A percentile compares a stretch with the other conserved stretches of the same genome.
Conservation (phyloP, 306 rosid species). For the Senna siamea region DNA sequence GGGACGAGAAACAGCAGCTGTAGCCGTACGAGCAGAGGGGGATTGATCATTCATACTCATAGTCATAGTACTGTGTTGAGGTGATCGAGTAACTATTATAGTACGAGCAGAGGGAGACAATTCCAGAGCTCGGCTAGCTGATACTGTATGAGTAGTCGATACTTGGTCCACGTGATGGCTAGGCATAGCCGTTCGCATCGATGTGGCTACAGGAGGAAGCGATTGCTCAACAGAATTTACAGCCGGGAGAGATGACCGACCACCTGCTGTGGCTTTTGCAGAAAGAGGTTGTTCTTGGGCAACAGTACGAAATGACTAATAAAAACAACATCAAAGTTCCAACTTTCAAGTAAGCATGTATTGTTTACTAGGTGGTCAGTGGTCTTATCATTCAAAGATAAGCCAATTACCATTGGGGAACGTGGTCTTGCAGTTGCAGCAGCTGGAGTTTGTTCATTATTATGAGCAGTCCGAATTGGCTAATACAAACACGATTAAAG, state of each 20-base stretch:
- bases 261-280: slow-evolving; percentile 35
- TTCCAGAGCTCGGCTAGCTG: slow-evolving; percentile 49
- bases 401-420: slow-evolving; percentile 47
- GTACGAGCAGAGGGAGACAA: slow-evolving; percentile 60
- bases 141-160: slow-evolving; percentile 47
- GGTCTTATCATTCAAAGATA: slow-evolving; percentile 12
- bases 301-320: slow-evolving; percentile 54
- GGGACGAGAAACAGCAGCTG: slow-evolving; percentile 44
- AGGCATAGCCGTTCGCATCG: slow-evolving; percentile 43
- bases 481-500: slow-evolving; percentile 29
- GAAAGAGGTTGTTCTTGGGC: slow-evolving; percentile 63
- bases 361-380: no score
- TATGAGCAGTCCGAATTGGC: slow-evolving; percentile 42
- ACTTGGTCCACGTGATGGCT: slow-evolving; percentile 52
- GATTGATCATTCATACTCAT: slow-evolving; percentile 60
- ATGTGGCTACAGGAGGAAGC: slow-evolving; percentile 23
- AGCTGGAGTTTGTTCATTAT: slow-evolving; percentile 33
- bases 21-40: slow-evolving; percentile 61
- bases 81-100: slow-evolving; percentile 38
- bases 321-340: slow-evolving; percentile 22
- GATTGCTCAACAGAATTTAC: slow-evolving; percentile 54
- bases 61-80: slow-evolving; percentile 40
- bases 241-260: slow-evolving; percentile 38
- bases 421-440: slow-evolving; percentile 43
- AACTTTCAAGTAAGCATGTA: slow-evolving; percentile 29